Evolutionary conservation across 495 filamentous ascomycete species (phyloP), one percentile per base, ranked within the genome.

Genomic region (Eremomyces bilateralis): DNA sequence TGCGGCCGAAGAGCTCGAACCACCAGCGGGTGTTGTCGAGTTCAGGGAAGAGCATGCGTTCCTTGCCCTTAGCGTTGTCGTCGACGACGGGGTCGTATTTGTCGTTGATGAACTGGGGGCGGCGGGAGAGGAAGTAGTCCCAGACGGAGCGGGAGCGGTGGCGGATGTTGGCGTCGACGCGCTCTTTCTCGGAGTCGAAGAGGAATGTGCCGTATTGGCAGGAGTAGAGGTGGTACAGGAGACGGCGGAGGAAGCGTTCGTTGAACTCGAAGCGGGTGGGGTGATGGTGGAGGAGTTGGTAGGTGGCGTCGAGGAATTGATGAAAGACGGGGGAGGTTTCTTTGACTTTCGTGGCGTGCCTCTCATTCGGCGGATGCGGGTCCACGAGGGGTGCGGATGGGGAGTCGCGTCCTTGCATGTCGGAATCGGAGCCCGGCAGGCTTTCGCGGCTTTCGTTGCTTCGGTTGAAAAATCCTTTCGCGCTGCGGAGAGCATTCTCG

Each of bases 171-270:
- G 68, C 63, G n/a, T 93, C 80, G 13, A 70, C 54, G 0, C 90
- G 74, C 44, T 91, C 75, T 43, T 84, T 85, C 47, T 99, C 90
- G 43, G 69, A 85, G 59, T 99, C 91, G 57, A 75, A 91, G 25
- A 99, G 61, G 50, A 99, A 99, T 1, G 83, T 93, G 29, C 90
- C 90, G 41, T 91, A 99, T 49, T 99, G 90, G 40, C 85, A 93
- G 2, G 83, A 81, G 45, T 95, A 88, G 1, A 91, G 68, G 46
- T 99, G 90, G 47, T 94, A 99, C 3, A 94, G 63, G 3, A 99
- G 54, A 6, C 90, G 71, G 3, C 83, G 69, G 6, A 99, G 63
- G 50, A 99, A 94, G 1, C 85, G 73, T 48, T 95, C 90, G 42
- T 92, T 95, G 57, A 84, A 99, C 47, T 99, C 85, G 48, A 99